Evolutionary conservation across 2,329 filamentous ascomycete species (phyloP).

Genomic region (Bipolaris gigantea): DNA sequence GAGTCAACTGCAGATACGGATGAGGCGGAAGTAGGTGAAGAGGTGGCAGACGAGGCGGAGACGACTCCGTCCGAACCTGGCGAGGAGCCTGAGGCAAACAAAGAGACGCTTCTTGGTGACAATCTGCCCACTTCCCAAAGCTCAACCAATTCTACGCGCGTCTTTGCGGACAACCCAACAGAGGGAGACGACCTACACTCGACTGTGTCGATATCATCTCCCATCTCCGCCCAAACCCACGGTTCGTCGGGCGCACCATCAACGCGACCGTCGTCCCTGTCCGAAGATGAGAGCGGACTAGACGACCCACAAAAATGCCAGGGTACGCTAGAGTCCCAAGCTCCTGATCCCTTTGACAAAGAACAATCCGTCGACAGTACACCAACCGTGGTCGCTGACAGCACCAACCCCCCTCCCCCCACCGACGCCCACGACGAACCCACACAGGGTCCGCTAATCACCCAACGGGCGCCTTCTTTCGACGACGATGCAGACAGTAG

Average conservation of each 20-base stretch:
- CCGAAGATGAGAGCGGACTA: slow-evolving; percentile 38
- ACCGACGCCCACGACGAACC: slow-evolving; percentile 21
- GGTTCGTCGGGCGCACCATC: slow-evolving; percentile 43
- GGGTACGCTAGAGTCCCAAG: slow-evolving; percentile 16
- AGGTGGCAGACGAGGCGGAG: slow-evolving; percentile 5
- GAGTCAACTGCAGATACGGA: slow-evolving; percentile 16
- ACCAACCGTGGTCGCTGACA: slow-evolving; percentile 41
- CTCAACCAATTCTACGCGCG: slow-evolving; percentile 57
- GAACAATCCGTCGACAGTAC: slow-evolving; percentile 40
- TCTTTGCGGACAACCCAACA: slow-evolving; percentile 48
- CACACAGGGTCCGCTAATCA: slow-evolving; percentile 4
- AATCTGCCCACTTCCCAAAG: slow-evolving; percentile 14
- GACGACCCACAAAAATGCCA: slow-evolving; percentile 24
- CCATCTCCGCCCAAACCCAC: slow-evolving; percentile 44
- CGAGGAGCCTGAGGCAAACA: slow-evolving; percentile 10
- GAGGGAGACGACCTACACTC: slow-evolving; percentile 43
- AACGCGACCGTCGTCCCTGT: slow-evolving; percentile 45
- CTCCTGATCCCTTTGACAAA: slow-evolving; percentile 28
- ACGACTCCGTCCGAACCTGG: neutral
- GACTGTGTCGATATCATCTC: slow-evolving; percentile 41
- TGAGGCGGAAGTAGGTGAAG: slow-evolving; percentile 1
- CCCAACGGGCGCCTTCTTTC: slow-evolving; percentile 12
- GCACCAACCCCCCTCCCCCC: slow-evolving; percentile 28
- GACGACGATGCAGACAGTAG: slow-evolving; percentile 16
- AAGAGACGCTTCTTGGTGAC: slow-evolving; percentile 20